Conservation (phyloP, 2,329 filamentous ascomycete species). For the Aureobasidium sp. region DNA sequence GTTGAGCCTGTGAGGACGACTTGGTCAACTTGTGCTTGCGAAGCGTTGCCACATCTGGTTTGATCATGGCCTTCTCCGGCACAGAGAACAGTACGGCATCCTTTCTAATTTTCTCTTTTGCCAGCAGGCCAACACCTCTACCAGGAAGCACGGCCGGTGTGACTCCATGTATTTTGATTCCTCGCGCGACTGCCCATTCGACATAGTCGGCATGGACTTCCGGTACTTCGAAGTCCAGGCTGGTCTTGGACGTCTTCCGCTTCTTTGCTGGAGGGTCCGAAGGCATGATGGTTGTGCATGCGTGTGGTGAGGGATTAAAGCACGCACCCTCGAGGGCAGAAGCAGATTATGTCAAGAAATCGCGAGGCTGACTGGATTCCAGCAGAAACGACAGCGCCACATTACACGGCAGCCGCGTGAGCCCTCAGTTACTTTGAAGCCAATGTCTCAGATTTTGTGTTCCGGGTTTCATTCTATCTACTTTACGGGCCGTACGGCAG, state of each 20-base stretch:
- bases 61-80: conserved; percentile 55
- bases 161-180: conserved; percentile 60
- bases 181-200: conserved; percentile 57
- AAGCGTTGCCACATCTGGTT: conserved; percentile 49
- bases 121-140: conserved; percentile 70
- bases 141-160: conserved; percentile 59
- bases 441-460: not conserved
- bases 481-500: not conserved
- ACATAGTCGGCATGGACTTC: conserved; percentile 49
- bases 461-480: not conserved
- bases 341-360: conserved; percentile 77
- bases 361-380: conserved; percentile 71
- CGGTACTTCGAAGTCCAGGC: not conserved
- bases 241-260: not conserved
- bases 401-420: not conserved
- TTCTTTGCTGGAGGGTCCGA: not conserved
- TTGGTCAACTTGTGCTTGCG: conserved; percentile 23
- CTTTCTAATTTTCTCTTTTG: conserved; percentile 55
- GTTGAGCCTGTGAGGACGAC: conserved; percentile 51
- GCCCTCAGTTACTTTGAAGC: not conserved
- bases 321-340: conserved; percentile 65
- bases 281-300: not conserved
- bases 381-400: conserved; percentile 47
- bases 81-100: conserved; percentile 57
- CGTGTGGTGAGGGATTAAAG: conserved; percentile 21